Percentiles rank a stretch among this genome's conserved stretches.
phyloP scores from a whole-genome alignment of 345 rosid species.

The Theobroma cacao region DNA sequence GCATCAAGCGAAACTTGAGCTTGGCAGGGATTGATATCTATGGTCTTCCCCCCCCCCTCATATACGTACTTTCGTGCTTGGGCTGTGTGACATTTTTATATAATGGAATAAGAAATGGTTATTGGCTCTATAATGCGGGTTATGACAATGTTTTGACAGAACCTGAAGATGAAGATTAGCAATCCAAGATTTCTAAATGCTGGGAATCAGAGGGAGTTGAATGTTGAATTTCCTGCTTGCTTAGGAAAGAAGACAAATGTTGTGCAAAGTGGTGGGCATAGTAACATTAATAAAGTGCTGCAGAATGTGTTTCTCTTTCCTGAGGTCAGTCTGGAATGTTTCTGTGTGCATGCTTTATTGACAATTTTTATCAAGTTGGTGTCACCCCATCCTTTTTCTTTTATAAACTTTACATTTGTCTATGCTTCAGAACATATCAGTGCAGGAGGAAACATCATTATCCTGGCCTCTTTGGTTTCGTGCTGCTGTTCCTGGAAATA shows the following conservation, averaged over 20 bases:
- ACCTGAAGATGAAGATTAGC: conserved; percentile 90
- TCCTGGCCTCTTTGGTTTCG: conserved; percentile 96
- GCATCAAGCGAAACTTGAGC: neutral
- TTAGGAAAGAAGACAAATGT: conserved; percentile 46
- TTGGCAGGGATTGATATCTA: neutral
- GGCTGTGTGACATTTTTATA: neutral
- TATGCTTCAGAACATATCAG: conserved; percentile 54
- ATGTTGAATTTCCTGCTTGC: conserved; percentile 59
- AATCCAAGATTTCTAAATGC: conserved; percentile 70
- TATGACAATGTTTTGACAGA: conserved; percentile 43
- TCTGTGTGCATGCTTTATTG: conserved; percentile 13
- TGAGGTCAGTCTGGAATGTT: conserved; percentile 52
- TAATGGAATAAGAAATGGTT: neutral
- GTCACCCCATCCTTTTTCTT: conserved; percentile 6
- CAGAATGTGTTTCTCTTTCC: conserved; percentile 67
- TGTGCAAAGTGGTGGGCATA: conserved; percentile 30
- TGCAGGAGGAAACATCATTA: conserved; percentile 55
- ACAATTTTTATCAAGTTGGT: conserved; percentile 13
- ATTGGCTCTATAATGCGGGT: neutral
- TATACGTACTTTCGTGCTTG: conserved; percentile 11
- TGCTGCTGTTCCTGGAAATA: conserved; percentile 84
- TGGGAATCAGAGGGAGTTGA: conserved; percentile 53
- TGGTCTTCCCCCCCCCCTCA: conserved; percentile 4
- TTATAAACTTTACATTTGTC: conserved; percentile 22
- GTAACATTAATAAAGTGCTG: conserved; percentile 30